phyloP scores from a whole-genome alignment of 495 filamentous ascomycete genomes.

The Neurospora sp. region DNA sequence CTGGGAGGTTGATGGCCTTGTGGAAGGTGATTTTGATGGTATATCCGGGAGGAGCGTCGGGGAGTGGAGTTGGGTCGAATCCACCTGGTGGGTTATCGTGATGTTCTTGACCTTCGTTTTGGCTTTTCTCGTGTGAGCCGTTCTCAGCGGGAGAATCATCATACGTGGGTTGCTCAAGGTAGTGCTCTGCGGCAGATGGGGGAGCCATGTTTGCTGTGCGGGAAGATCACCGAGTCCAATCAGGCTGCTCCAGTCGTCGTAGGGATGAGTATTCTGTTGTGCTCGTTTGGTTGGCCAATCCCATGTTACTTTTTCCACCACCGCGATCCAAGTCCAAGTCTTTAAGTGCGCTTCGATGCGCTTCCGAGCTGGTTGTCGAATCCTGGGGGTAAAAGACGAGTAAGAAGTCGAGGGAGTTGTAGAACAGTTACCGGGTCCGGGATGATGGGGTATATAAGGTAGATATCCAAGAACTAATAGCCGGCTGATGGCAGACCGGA shows the following conservation, averaged over 20 bases:
- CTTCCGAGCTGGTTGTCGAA: not conserved
- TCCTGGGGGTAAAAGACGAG: not conserved
- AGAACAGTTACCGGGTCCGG: not conserved
- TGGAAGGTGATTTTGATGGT: conserved; percentile 81
- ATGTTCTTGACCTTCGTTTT: conserved; percentile 47
- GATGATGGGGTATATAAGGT: not conserved
- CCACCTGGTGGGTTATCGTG: conserved; percentile 60
- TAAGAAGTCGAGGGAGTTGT: not conserved
- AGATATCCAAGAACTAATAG: not conserved
- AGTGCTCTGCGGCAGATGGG: not conserved
- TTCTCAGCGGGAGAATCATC: not conserved
- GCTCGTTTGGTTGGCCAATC: not conserved
- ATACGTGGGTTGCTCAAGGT: not conserved
- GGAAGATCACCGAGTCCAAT: not conserved
- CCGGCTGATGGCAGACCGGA: not conserved
- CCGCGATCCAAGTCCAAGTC: not conserved
- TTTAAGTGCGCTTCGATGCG: not conserved
- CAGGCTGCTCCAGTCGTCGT: not conserved
- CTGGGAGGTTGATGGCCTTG: conserved; percentile 65
- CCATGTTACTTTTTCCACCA: not conserved
- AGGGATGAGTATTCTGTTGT: not conserved
- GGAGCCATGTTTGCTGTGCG: not conserved
- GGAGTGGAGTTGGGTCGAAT: conserved; percentile 68
- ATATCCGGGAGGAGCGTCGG: conserved; percentile 61
- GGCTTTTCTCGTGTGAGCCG: not conserved